Evolutionary conservation across 306 rosid species (phyloP).

Genomic region (Malus asiatica): DNA sequence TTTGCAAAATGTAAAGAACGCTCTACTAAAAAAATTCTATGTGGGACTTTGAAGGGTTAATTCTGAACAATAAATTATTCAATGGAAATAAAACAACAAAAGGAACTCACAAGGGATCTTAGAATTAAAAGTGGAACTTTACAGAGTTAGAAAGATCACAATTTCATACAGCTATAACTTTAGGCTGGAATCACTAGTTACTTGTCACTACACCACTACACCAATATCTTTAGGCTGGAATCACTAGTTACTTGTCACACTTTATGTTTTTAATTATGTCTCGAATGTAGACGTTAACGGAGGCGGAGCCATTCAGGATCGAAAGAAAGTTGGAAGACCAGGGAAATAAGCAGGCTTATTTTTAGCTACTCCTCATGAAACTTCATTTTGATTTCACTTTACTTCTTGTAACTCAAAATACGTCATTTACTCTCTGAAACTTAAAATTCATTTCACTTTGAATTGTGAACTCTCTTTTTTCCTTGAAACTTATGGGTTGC

Average conservation of each 20-base stretch:
- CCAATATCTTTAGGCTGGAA: too few relatives aligned
- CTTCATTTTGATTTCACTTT: too few relatives aligned
- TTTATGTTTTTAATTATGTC: neutral
- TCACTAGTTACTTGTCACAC: neutral
- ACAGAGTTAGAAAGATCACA: slow-evolving; percentile 31
- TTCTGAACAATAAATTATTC: neutral
- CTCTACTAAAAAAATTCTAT: neutral
- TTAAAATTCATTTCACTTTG: too few relatives aligned
- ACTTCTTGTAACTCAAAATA: too few relatives aligned
- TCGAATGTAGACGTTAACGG: neutral
- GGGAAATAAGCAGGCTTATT: neutral
- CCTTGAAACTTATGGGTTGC: too few relatives aligned
- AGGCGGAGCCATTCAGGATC: neutral
- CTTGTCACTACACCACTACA: neutral
- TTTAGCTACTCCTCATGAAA: too few relatives aligned
- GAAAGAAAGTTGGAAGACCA: neutral
- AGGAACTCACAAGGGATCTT: slow-evolving; percentile 16
- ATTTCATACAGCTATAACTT: slow-evolving; percentile 25
- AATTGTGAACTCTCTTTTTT: too few relatives aligned
- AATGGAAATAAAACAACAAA: slow-evolving; percentile 23
- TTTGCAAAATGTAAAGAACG: slow-evolving; percentile 3
- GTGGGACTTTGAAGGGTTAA: neutral
- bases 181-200: neutral
- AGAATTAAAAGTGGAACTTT: slow-evolving; percentile 11
- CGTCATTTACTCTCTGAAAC: too few relatives aligned